Conservation (phyloP, 345 rosid species). For the Triadica sebifera region DNA sequence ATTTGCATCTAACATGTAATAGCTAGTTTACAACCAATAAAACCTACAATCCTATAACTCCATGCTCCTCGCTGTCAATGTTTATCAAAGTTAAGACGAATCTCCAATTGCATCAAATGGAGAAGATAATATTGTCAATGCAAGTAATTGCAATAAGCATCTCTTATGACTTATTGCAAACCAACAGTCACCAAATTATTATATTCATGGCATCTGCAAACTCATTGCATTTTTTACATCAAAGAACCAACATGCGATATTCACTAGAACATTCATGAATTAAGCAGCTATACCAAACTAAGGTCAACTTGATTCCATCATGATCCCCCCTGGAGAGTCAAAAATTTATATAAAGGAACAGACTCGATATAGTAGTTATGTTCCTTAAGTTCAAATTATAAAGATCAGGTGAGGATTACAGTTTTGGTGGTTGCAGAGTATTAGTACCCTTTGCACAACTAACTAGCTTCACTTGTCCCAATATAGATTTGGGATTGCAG, state of each 20-base stretch:
- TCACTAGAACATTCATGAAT: background rate
- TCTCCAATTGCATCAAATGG: background rate
- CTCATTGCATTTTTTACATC: background rate
- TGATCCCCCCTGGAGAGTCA: background rate
- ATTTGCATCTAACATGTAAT: background rate
- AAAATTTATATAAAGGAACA: background rate
- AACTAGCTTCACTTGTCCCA: background rate
- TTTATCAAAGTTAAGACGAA: background rate
- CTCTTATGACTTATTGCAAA: background rate
- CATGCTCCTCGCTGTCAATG: background rate
- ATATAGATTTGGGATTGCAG: background rate
- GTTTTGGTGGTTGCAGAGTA: background rate
- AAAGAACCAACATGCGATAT: background rate
- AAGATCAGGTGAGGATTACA: background rate
- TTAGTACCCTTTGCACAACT: background rate
- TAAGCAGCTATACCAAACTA: background rate
- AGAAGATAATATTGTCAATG: background rate
- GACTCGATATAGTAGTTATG: background rate
- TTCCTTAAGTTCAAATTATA: background rate
- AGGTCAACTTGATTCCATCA: background rate
- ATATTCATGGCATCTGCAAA: too few species aligned
- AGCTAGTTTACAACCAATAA: background rate
- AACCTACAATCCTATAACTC: background rate
- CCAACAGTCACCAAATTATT: too few species aligned
- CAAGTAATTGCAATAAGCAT: background rate